Conservation (phyloP, 345 rosid genomes). For the Corchorus olitorius region DNA sequence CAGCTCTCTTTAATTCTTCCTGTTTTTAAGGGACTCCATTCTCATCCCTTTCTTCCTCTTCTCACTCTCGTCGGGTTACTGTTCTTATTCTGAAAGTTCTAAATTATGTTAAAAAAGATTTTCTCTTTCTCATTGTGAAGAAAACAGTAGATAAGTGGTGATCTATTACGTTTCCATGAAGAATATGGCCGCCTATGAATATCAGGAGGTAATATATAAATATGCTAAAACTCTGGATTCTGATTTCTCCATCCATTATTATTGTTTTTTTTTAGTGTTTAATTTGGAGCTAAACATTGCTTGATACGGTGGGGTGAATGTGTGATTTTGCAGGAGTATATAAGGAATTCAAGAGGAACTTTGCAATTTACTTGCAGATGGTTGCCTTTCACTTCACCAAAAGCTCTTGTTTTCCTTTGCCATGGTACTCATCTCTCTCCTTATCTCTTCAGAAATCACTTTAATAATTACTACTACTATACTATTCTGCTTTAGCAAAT, state of each 20-base stretch:
- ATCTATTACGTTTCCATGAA: not conserved
- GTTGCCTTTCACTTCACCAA: slow-evolving; percentile 75
- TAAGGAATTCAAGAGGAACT: slow-evolving; percentile 75
- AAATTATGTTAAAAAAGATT: not conserved
- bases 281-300: not conserved
- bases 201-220: slow-evolving; percentile 44
- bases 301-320: not conserved
- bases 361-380: slow-evolving; percentile 83
- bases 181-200: slow-evolving; percentile 44
- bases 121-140: not conserved
- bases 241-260: not conserved
- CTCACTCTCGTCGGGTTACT: not conserved
- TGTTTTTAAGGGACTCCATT: not conserved
- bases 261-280: not conserved
- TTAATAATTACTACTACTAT: not conserved
- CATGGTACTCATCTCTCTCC: slow-evolving; percentile 53
- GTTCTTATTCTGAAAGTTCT: not conserved
- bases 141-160: not conserved
- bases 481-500: not conserved
- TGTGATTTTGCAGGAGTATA: slow-evolving; percentile 45
- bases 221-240: no score
- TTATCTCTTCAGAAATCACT: not conserved
- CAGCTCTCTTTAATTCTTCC: not conserved
- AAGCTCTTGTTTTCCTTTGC: slow-evolving; percentile 88
- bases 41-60: not conserved